These are phyloP conservation scores for Scutellaria galericulata DNA, from an alignment of 257 asterid species.

Conservation along the genomic window DNA sequence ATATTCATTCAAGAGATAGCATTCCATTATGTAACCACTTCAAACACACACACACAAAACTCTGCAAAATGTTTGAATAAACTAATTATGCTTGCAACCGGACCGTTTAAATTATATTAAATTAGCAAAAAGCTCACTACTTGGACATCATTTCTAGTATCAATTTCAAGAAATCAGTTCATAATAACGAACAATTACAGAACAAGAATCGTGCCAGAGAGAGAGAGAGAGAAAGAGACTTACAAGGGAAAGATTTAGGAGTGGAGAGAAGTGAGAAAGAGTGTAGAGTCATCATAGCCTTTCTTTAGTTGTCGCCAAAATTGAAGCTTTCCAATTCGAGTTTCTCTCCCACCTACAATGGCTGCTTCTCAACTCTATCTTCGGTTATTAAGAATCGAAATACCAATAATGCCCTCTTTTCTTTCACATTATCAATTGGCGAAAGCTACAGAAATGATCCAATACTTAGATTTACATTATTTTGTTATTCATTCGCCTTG, in stretches of 20 bases:
- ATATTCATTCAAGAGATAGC: not conserved
- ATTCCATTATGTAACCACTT: not conserved
- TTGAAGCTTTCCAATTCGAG: constrained; percentile 30
- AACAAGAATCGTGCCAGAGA: not conserved
- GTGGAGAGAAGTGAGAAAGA: constrained; percentile 46
- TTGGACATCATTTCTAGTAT: not conserved
- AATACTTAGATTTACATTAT: too few relatives aligned
- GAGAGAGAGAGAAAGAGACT: constrained; percentile 37
- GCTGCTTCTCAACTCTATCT: constrained; percentile 32
- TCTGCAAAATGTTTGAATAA: not conserved
- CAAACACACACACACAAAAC: not conserved
- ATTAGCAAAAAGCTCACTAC: too few relatives aligned
- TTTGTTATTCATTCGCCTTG: too few relatives aligned
- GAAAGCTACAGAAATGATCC: too few relatives aligned
- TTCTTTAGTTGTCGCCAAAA: constrained; percentile 11
- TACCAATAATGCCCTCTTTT: not conserved
- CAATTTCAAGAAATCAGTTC: constrained; percentile 5
- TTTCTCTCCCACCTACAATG: not conserved
- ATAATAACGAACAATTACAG: not conserved
- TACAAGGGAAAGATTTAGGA: constrained; percentile 44
- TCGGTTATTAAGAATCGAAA: constrained; percentile 18
- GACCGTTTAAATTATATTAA: not conserved
- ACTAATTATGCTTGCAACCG: not conserved
- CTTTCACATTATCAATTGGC: too few relatives aligned
- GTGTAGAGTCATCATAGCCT: constrained; percentile 48